Base-by-base conservation (phyloP, 768 basidiomycete genomes). In the Macrocybe gigantea region DNA sequence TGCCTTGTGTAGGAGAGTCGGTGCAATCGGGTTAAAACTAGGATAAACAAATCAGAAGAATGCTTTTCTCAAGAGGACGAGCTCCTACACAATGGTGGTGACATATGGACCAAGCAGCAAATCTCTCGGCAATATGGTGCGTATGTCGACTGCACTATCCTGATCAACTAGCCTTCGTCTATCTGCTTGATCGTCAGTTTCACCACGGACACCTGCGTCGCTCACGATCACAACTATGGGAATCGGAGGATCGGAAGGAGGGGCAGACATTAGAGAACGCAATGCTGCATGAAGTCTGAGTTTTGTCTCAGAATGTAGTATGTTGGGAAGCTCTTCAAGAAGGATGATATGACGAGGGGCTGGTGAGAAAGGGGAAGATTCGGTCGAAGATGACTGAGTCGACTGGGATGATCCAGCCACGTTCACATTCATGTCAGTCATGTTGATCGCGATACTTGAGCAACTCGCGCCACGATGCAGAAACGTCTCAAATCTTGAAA, bases 1-100 rank as follows among this genome's bases (percentile, higher is more conserved):
- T 0, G 91, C 92, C 57, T 83, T 87, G 37, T 74, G 78, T 66
- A 96, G 76, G 39, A 93, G 74, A 0, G 95, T 97, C 0, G 82
- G 76, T 0, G 96, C 93, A 41, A 99, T 84, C 0, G 95, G 86
- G 53, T 96, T 92, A 67, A 97, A 97, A 38, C 93, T 95, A 56
- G 15, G 49, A 50, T 6, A 33, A 47, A 29, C 44, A 38, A 10
- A 31, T 39, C 11, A 40, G 37, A 29, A 53, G 46, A 41, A 30
- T 42, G 33, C 43, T 31, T 38, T 35, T n/a, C 41, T 47, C 33
- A 30, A 38, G 47, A n/a, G 34, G 13, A 33, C 38, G 22, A 14
- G 22, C 11, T 70, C 80, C 40, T 60, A 94, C 93, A 73, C 71
- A 47, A 97, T 85, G 53, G 87, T 78, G n/a, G 80, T 82, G 45